Percentiles rank a stretch among this genome's conserved stretches.
Conservation (phyloP, 2,329 filamentous ascomycete genomes). For the Thermothelomyces thermophilus region DNA sequence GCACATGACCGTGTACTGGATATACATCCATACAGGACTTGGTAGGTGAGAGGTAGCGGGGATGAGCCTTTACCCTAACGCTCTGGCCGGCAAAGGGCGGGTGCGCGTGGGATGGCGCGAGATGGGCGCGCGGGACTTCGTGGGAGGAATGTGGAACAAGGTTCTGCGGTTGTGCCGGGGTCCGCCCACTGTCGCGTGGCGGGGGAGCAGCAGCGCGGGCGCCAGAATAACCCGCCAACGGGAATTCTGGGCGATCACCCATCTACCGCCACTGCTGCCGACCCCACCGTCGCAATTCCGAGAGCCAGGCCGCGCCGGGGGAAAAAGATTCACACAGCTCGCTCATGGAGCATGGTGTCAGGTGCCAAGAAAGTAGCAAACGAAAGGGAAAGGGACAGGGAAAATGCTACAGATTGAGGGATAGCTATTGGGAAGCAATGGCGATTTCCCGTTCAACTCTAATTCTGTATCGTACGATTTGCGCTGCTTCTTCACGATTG, state of each 20-base stretch:
- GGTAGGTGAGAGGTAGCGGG: no score
- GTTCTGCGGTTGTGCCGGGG: conserved; percentile 7
- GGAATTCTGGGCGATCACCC: conserved; percentile 2
- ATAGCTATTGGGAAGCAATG: background rate
- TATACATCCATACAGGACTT: no score
- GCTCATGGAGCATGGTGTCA: background rate
- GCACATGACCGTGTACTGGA: no score
- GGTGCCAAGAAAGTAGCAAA: background rate
- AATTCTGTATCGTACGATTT: conserved; percentile 9
- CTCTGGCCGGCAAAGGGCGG: no score
- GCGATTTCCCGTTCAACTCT: background rate
- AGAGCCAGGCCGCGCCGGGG: conserved; percentile 4
- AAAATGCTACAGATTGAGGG: background rate
- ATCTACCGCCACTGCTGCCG: conserved; percentile 17
- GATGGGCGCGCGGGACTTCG: background rate
- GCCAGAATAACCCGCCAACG: conserved; percentile 1
- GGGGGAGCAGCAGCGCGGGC: background rate
- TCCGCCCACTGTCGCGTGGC: background rate
- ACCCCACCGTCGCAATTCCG: conserved; percentile 16
- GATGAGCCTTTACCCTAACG: conserved; percentile 18
- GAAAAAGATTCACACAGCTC: conserved; percentile 15
- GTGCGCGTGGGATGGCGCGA: background rate
- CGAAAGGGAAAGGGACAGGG: background rate
- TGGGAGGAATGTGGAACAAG: conserved; percentile 12
- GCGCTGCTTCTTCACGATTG: background rate